Evolutionary conservation across 1,139 yeast species (phyloP).

Genomic region (Torulaspora globosa): DNA sequence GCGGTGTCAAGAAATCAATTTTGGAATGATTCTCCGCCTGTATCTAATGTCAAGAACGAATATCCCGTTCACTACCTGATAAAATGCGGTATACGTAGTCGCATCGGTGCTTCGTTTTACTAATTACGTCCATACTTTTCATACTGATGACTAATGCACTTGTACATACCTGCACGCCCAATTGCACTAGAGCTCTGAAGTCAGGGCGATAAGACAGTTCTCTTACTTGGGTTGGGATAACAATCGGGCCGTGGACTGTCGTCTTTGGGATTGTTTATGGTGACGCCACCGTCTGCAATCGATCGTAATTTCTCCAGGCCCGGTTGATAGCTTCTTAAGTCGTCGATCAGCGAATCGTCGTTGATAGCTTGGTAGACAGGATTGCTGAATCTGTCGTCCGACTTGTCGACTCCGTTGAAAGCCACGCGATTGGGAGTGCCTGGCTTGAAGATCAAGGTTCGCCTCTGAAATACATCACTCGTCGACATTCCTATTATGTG

Average conservation of each 20-base stretch:
- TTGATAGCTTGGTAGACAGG: slow-evolving; percentile 28
- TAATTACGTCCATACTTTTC: slow-evolving; percentile 9
- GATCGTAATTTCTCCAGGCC: slow-evolving; percentile 3
- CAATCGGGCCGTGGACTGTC: neutral
- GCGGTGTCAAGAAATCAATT: slow-evolving; percentile 57
- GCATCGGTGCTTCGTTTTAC: slow-evolving; percentile 7
- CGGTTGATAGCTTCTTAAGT: slow-evolving; percentile 21
- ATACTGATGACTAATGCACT: slow-evolving; percentile 21
- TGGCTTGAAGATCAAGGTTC: slow-evolving; percentile 41
- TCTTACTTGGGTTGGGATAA: neutral
- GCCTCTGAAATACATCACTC: slow-evolving; percentile 36
- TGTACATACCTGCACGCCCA: slow-evolving; percentile 19
- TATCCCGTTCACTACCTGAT: slow-evolving; percentile 3
- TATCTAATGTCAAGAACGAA: neutral
- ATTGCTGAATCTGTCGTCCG: slow-evolving; percentile 34
- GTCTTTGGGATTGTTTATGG: slow-evolving; percentile 6
- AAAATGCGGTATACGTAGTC: slow-evolving; percentile 4
- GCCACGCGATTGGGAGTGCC: slow-evolving; percentile 47
- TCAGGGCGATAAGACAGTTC: slow-evolving; percentile 1
- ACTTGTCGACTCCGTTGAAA: slow-evolving; percentile 40
- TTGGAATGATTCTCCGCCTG: slow-evolving; percentile 14
- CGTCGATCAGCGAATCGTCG: slow-evolving; percentile 23
- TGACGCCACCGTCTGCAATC: slow-evolving; percentile 7
- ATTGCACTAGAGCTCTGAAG: neutral
- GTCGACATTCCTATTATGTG: slow-evolving; percentile 42